These are phyloP conservation scores for Chlorella sp. DNA, from an alignment of 139 green algal species.

Conservation along the genomic window DNA sequence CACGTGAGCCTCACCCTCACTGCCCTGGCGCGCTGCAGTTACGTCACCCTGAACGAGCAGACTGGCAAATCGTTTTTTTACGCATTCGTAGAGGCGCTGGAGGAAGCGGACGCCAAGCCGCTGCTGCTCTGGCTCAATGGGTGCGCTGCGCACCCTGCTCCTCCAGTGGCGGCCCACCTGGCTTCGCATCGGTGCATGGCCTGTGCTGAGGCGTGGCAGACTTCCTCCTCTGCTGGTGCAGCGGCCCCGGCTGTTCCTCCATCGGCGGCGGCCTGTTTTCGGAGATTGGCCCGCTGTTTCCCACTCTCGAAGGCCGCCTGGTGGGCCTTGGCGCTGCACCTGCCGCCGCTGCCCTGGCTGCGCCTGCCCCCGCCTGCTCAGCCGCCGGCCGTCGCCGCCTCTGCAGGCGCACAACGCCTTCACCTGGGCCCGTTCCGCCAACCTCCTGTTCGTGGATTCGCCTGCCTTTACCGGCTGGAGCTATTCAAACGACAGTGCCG, in stretches of 20 bases:
- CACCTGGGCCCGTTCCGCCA: constrained; percentile 35
- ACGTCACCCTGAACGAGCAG: constrained; percentile 78
- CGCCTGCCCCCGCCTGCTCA: background rate
- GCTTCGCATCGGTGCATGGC: background rate
- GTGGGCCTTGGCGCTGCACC: background rate
- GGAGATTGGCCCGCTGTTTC: constrained; percentile 85
- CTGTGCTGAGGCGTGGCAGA: too few species aligned
- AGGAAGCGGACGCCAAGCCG: constrained; percentile 29
- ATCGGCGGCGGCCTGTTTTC: constrained; percentile 82
- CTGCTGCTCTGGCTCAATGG: constrained; percentile 85
- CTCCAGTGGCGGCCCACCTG: background rate
- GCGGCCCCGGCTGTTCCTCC: constrained; percentile 83
- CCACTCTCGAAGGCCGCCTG: constrained; percentile 31
- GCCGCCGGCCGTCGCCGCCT: background rate
- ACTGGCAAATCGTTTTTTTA: constrained; percentile 79
- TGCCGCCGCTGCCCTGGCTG: background rate
- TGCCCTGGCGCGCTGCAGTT: constrained; percentile 58
- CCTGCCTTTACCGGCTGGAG: constrained; percentile 86
- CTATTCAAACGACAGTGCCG: constrained; percentile 73
- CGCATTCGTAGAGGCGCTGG: constrained; percentile 51
- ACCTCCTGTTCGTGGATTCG: constrained; percentile 80
- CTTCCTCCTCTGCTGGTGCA: too few species aligned
- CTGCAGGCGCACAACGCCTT: background rate
- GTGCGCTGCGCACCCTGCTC: constrained; percentile 38
- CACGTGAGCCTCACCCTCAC: background rate